Evolutionary conservation across 192 early-diverging fungal species (phyloP).

Genomic region (Mycoemilia scoparia): DNA sequence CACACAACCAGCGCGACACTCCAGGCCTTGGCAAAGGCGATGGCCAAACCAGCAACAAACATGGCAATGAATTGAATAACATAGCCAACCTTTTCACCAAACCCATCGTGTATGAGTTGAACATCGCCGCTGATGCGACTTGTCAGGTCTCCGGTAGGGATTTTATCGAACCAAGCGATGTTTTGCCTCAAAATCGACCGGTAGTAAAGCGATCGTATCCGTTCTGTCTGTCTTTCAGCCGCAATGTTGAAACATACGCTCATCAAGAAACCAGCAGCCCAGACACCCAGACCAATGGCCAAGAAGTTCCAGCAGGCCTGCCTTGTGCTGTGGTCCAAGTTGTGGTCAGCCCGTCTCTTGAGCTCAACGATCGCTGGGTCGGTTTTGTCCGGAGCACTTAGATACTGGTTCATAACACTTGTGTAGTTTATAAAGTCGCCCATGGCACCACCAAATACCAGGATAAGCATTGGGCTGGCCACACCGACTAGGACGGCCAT

Average conservation of each 20-base stretch:
- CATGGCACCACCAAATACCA: slow-evolving; percentile 19
- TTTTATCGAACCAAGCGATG: slow-evolving; percentile 69
- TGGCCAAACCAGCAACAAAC: slow-evolving; percentile 54
- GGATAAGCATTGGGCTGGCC: slow-evolving; percentile 28
- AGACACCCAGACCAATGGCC: slow-evolving; percentile 7
- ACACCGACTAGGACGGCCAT: slow-evolving; percentile 20
- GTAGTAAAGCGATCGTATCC: slow-evolving; percentile 60
- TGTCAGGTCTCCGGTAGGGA: slow-evolving; percentile 61
- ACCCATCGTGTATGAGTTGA: slow-evolving; percentile 73
- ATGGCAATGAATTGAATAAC: slow-evolving; percentile 39
- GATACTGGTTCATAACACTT: too few relatives aligned
- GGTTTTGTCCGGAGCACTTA: too few relatives aligned
- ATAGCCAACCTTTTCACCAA: slow-evolving; percentile 67
- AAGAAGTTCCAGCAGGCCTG: slow-evolving; percentile 25
- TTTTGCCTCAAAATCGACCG: slow-evolving; percentile 68
- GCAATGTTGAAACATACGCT: slow-evolving; percentile 11
- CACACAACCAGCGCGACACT: slow-evolving; percentile 64
- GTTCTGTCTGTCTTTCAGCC: slow-evolving; percentile 42
- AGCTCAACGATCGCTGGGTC: too few relatives aligned
- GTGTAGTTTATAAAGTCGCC: slow-evolving; percentile 11
- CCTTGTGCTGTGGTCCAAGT: slow-evolving; percentile 16
- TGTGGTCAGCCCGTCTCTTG: slow-evolving; percentile 3
- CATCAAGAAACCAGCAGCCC: slow-evolving; percentile 6
- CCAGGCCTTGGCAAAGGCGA: slow-evolving; percentile 71
- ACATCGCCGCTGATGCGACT: slow-evolving; percentile 77